Conservation (phyloP, 2,329 filamentous ascomycete genomes). For the Elsinoe ampelina region DNA sequence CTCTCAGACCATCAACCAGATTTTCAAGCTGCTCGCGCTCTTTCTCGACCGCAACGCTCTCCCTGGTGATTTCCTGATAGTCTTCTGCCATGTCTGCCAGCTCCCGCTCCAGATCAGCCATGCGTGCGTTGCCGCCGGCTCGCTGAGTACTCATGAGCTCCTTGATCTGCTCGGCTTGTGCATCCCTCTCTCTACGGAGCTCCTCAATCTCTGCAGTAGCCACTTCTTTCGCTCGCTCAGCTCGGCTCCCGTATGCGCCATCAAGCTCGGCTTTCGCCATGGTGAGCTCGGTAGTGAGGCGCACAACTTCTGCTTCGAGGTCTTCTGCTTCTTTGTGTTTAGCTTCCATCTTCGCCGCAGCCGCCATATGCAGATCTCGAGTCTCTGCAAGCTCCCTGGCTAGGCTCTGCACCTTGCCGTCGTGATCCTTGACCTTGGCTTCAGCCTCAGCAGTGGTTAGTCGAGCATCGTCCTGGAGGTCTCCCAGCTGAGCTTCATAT, state of each 20-base stretch:
- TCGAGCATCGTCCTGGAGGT: conserved; percentile 27
- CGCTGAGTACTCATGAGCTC: conserved; percentile 23
- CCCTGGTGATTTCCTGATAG: conserved; percentile 61
- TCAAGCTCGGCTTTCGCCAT: conserved; percentile 85
- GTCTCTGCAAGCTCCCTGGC: conserved; percentile 20
- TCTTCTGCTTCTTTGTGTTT: conserved; percentile 24
- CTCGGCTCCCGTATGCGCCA: conserved; percentile 77
- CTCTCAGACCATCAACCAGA: conserved; percentile 53
- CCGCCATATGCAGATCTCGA: conserved; percentile 20
- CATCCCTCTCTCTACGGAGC: conserved; percentile 30
- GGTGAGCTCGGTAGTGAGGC: conserved; percentile 70
- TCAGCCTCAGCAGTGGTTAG: conserved; percentile 28
- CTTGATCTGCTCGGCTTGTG: conserved; percentile 35
- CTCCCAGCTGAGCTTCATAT: conserved; percentile 25
- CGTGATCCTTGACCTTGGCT: conserved; percentile 20
- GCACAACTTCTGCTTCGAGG: conserved; percentile 55
- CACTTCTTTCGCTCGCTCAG: conserved; percentile 58
- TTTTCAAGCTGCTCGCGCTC: conserved; percentile 57
- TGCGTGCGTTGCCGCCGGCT: conserved; percentile 19
- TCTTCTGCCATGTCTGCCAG: conserved; percentile 58
- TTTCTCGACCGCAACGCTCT: conserved; percentile 61
- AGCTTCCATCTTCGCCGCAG: conserved; percentile 16
- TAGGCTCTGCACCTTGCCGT: conserved; percentile 9
- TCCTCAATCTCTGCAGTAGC: conserved; percentile 40
- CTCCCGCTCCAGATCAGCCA: conserved; percentile 51